Conservation (phyloP, 768 basidiomycete species). For the Lactifluus piperatus region DNA sequence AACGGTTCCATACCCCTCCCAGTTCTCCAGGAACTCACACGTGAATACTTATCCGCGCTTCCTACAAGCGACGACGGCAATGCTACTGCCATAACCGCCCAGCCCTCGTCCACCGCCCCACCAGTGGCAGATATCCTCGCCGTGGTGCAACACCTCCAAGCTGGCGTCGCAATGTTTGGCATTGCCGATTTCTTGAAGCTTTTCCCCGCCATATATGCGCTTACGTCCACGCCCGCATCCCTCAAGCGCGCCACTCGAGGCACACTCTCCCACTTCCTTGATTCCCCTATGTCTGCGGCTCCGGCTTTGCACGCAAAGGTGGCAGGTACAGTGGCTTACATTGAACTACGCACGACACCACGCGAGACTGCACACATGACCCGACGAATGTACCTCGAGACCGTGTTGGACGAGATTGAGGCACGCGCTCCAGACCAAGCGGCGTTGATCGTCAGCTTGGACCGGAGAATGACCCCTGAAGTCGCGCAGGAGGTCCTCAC, state of each 20-base stretch:
- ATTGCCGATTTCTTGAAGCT: slow-evolving; percentile 67
- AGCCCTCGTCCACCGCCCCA: not conserved
- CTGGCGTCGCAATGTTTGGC: slow-evolving; percentile 37
- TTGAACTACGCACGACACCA: slow-evolving; percentile 82
- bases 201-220: slow-evolving; percentile 71
- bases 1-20: slow-evolving; percentile 75
- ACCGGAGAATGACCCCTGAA: slow-evolving; percentile 51
- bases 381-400: slow-evolving; percentile 48
- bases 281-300: slow-evolving; percentile 24
- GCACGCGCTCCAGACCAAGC: slow-evolving; percentile 40
- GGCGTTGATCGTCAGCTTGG: slow-evolving; percentile 67
- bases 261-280: slow-evolving; percentile 60
- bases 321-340: slow-evolving; percentile 49
- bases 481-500: slow-evolving; percentile 48
- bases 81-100: no score
- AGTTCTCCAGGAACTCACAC: slow-evolving; percentile 53
- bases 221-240: slow-evolving; percentile 53
- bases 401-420: slow-evolving; percentile 59
- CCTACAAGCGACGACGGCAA: not conserved
- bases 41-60: slow-evolving; percentile 25
- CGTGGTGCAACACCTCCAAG: slow-evolving; percentile 35
- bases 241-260: slow-evolving; percentile 49
- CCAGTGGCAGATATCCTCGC: slow-evolving; percentile 27
- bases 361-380: slow-evolving; percentile 50
- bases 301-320: not conserved